Base-by-base conservation (phyloP, 1,284 basidiomycete species). In the Afroboletus lepidellus region DNA sequence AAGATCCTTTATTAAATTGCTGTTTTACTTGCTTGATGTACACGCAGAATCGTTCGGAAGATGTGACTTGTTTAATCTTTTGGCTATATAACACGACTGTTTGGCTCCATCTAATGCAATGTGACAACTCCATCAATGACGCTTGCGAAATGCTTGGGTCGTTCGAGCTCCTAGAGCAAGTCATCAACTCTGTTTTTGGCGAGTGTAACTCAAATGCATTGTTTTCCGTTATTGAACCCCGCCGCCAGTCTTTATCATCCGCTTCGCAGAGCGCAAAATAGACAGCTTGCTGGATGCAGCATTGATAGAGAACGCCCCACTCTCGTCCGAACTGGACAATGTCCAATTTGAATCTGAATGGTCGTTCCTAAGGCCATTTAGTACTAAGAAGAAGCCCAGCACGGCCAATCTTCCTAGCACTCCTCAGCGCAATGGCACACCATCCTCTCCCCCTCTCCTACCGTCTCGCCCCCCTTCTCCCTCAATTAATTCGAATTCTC, bases 261-360 rank as follows among this genome's bases (percentile, higher is more conserved):
- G 96, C 45, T 87, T 92, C 56, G 88, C 91, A 7, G 96, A 99
- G 70, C 78, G 90, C 47, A 83, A 85, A 55, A 91, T 98, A 65
- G 95, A 98, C 69, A 79, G 84, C 49, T 75, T 97, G 32, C 78
- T 99, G 20, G 94, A 98, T 65, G 70, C 80, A 0, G 83, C 92
- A 1, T 74, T 99, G 50, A 78, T 99, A 52, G 94, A 98, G 53
- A 87, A 91, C 63, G 83, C 90, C 27, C 80, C 93, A 0, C 75
- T 89, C 15, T 84, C 90, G 2, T 86, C 84, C 9, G 86, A 89
- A 51, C 86, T 93, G 56, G 88, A 91, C 43, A 81, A 85, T 34
- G 78, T 98, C 21, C 87, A 94, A 52, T 99, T 98, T 64, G 94
- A 98, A 70, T 94, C 92, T 9, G 96, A 98, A 59, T 98, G 96